Conservation (phyloP, 2,329 filamentous ascomycete genomes). For the Drechslerella dactyloides region DNA sequence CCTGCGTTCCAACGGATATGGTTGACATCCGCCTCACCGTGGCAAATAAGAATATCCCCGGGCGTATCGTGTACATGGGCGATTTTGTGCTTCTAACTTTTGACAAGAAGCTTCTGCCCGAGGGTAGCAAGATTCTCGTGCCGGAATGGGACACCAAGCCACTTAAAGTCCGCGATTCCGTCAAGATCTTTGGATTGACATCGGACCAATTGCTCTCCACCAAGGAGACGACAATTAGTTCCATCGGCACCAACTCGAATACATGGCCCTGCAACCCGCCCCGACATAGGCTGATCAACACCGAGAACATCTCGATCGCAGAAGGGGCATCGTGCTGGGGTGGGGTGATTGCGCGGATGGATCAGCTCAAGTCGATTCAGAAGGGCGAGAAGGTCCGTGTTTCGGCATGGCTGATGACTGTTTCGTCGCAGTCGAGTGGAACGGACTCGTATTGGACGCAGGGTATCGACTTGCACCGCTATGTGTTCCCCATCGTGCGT, state of each 20-base stretch:
- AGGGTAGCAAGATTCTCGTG: constrained; percentile 52
- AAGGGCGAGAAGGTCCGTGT: constrained; percentile 53
- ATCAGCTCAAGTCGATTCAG: constrained; percentile 50
- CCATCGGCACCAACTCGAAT: constrained; percentile 55
- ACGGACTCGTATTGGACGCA: constrained; percentile 56
- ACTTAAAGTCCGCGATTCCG: constrained; percentile 55
- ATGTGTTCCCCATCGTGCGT: constrained; percentile 54
- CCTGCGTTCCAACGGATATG: constrained; percentile 55
- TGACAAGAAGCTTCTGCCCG: constrained; percentile 52
- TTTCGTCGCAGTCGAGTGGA: constrained; percentile 54
- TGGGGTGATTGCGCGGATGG: constrained; percentile 54
- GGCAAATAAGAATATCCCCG: constrained; percentile 55
- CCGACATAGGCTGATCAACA: constrained; percentile 54
- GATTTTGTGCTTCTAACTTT: constrained; percentile 55
- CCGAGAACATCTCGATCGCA: constrained; percentile 55
- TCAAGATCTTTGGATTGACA: constrained; percentile 54
- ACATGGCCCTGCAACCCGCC: constrained; percentile 56
- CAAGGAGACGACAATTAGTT: constrained; percentile 55
- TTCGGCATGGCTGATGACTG: constrained; percentile 55
- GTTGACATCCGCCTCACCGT: constrained; percentile 55
- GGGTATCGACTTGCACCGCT: constrained; percentile 54
- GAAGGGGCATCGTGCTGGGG: constrained; percentile 55
- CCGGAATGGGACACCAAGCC: constrained; percentile 55
- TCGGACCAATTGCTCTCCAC: constrained; percentile 54
- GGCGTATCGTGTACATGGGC: constrained; percentile 55